A percentile compares a stretch with the other conserved stretches of the same genome.
Conservation (phyloP, 768 basidiomycete species). For the Coprinopsis cinerea region DNA sequence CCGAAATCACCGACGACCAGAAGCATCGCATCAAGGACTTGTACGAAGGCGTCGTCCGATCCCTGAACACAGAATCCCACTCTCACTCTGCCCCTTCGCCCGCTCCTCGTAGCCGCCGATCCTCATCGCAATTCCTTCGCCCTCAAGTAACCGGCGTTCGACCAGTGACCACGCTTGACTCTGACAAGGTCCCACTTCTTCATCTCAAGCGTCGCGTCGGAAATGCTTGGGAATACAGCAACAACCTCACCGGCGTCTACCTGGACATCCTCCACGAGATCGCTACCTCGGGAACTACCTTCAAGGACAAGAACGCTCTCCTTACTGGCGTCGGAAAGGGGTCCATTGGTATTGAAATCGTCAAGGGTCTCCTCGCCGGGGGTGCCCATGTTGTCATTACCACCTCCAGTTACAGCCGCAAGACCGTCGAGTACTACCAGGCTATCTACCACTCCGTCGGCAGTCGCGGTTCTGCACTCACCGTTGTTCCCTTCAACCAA, state of each 20-base stretch:
- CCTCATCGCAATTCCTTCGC: slow-evolving; percentile 95
- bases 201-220: slow-evolving; percentile 98
- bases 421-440: slow-evolving; percentile 97
- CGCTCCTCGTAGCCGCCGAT: slow-evolving; percentile 68
- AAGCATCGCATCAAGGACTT: slow-evolving; percentile 92
- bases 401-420: slow-evolving; percentile 93
- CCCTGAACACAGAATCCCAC: slow-evolving; percentile 78
- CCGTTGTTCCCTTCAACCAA: slow-evolving; percentile 99
- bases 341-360: slow-evolving; percentile 95
- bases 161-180: slow-evolving; percentile 64
- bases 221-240: slow-evolving; percentile 92
- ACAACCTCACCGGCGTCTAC: slow-evolving; percentile 92
- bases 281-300: slow-evolving; percentile 95
- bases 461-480: slow-evolving; percentile 91
- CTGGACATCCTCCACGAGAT: slow-evolving; percentile 97
- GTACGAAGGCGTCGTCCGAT: slow-evolving; percentile 94
- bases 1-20: slow-evolving; percentile 94
- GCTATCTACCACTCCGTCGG: slow-evolving; percentile 95
- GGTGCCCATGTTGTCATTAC: slow-evolving; percentile 97
- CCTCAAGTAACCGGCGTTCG: slow-evolving; percentile 77
- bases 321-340: slow-evolving; percentile 97
- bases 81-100: no score
- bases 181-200: slow-evolving; percentile 89
- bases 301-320: slow-evolving; percentile 98
- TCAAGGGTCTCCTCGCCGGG: slow-evolving; percentile 94